Evolutionary conservation across 352 stramenopile genomes (phyloP).

Genomic region (Phytophthora cryptogea): DNA sequence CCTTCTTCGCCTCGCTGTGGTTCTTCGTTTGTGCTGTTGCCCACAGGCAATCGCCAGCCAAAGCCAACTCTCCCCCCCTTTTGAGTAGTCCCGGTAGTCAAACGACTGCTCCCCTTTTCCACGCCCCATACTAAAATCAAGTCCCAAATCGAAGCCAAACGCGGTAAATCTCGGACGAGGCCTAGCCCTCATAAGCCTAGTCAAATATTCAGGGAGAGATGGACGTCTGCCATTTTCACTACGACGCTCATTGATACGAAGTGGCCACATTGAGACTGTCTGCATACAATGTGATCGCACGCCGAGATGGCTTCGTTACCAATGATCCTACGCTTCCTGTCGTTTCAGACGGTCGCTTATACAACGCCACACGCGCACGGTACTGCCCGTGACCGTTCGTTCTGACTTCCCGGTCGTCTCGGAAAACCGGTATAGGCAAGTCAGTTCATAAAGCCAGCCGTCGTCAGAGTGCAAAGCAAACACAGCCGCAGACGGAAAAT

Average conservation of each 20-base stretch:
- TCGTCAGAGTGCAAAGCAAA: constrained; percentile 12
- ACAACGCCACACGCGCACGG: constrained; percentile 19
- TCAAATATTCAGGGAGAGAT: neutral
- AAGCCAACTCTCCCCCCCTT: constrained; percentile 17
- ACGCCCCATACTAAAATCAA: constrained; percentile 15
- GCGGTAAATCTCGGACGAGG: constrained; percentile 3
- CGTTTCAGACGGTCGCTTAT: constrained; percentile 11
- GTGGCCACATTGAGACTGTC: neutral
- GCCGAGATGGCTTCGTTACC: constrained; percentile 1
- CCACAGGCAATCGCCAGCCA: constrained; percentile 19
- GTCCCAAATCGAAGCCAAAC: constrained; percentile 4
- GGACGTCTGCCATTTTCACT: neutral
- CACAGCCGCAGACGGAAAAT: constrained; percentile 18
- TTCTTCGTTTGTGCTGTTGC: constrained; percentile 46
- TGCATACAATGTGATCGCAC: neutral
- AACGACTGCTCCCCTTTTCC: constrained; percentile 10
- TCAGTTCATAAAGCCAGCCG: constrained; percentile 24
- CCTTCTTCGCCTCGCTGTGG: constrained; percentile 36
- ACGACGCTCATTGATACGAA: neutral
- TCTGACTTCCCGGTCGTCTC: constrained; percentile 19
- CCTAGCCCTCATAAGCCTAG: constrained; percentile 19
- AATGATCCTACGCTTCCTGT: constrained; percentile 8
- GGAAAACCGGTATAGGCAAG: constrained; percentile 21
- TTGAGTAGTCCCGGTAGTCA: constrained; percentile 13
- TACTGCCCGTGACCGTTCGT: constrained; percentile 10